Conservation (phyloP, 805 yeast species). For the Torulaspora gathmanii region DNA sequence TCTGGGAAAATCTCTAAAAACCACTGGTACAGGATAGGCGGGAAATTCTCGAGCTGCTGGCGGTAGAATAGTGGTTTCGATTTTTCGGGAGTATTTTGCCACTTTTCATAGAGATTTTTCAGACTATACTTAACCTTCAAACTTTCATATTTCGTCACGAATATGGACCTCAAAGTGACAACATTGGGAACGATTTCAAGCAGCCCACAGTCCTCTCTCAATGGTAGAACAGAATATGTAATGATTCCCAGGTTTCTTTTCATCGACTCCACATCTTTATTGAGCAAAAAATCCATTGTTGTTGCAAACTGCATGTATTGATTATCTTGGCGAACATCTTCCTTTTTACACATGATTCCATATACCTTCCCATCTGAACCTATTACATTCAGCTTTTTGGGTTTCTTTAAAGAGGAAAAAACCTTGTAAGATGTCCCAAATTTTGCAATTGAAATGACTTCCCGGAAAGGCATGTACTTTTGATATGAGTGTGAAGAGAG, state of each 20-base stretch:
- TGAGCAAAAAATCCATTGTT: conserved; percentile 70
- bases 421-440: conserved; percentile 67
- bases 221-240: conserved; percentile 83
- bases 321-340: conserved; percentile 93
- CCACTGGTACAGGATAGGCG: conserved; percentile 82
- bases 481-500: conserved; percentile 41
- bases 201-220: conserved; percentile 81
- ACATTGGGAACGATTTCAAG: conserved; percentile 86
- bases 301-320: conserved; percentile 86
- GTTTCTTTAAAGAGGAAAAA: conserved; percentile 80
- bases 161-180: conserved; percentile 61
- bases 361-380: conserved; percentile 79
- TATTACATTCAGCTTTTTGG: conserved; percentile 65
- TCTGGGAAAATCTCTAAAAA: conserved; percentile 84
- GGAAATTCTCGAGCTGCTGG: conserved; percentile 36
- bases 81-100: conserved; percentile 26
- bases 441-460: conserved; percentile 49
- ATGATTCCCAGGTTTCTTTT: conserved; percentile 65
- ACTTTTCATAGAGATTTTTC: conserved; percentile 23
- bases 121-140: conserved; percentile 36
- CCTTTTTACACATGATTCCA: conserved; percentile 76
- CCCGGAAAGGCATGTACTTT: conserved; percentile 44
- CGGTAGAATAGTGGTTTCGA: conserved; percentile 27
- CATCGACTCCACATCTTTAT: conserved; percentile 63
- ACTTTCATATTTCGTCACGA: conserved; percentile 42